These are phyloP conservation scores for Delonix regia DNA, from an alignment of 306 rosid genomes.

Conservation along the genomic window DNA sequence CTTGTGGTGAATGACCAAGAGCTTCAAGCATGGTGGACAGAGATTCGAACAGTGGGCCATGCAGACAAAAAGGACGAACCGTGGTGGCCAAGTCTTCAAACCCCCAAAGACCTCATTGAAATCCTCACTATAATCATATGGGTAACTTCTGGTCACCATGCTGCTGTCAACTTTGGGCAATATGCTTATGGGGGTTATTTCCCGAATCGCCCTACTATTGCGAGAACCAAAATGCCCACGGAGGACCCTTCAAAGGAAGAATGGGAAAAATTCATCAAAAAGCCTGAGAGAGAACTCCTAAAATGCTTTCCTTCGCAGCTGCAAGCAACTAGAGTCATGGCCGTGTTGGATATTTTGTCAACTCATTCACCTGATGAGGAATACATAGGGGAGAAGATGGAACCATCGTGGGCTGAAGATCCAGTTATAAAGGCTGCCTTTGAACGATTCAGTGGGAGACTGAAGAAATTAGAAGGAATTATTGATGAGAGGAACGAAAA, in stretches of 20 bases:
- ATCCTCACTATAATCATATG: slow-evolving; percentile 61
- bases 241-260: slow-evolving; percentile 55
- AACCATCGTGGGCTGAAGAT: slow-evolving; percentile 66
- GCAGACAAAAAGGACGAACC: slow-evolving; percentile 81
- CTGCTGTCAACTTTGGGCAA: slow-evolving; percentile 83
- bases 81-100: slow-evolving; percentile 75
- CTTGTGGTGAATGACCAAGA: slow-evolving; percentile 57
- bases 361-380: slow-evolving; percentile 87
- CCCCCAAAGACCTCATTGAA: slow-evolving; percentile 57
- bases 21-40: slow-evolving; percentile 93
- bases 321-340: slow-evolving; percentile 68
- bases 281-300: slow-evolving; percentile 58
- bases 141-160: slow-evolving; percentile 80
- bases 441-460: slow-evolving; percentile 54
- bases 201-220: slow-evolving; percentile 72
- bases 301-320: slow-evolving; percentile 70
- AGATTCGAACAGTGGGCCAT: slow-evolving; percentile 65
- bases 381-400: slow-evolving; percentile 66
- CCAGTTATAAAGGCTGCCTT: slow-evolving; percentile 62
- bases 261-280: slow-evolving; percentile 49
- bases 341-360: slow-evolving; percentile 68
- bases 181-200: slow-evolving; percentile 67
- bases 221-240: slow-evolving; percentile 62
- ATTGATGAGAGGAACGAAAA: slow-evolving; percentile 66
- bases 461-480: slow-evolving; percentile 52